Conservation (phyloP, 2,329 filamentous ascomycete species). For the Aspergillus pseudoterreus region DNA sequence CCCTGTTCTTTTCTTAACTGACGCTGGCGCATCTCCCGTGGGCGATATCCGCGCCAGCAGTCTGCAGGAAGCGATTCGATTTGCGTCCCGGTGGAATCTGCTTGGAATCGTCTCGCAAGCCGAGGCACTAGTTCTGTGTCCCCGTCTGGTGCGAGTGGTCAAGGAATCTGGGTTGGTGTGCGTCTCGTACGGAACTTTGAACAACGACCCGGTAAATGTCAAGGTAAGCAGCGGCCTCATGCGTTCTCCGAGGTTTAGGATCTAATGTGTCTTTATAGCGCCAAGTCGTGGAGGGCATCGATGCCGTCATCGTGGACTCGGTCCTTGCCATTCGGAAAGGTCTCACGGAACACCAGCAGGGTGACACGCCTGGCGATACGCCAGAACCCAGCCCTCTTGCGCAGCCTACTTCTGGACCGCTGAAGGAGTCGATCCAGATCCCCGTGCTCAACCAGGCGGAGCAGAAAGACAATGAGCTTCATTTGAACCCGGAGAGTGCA, state of each 20-base stretch:
- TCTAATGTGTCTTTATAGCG: slow-evolving; percentile 47
- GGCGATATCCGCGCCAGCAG: slow-evolving; percentile 88
- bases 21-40: slow-evolving; percentile 75
- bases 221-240: slow-evolving; percentile 57
- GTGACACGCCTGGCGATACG: slow-evolving; percentile 19
- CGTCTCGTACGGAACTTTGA: slow-evolving; percentile 86
- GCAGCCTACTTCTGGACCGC: slow-evolving; percentile 14
- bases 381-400: slow-evolving; percentile 23
- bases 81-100: slow-evolving; percentile 91
- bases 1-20: slow-evolving; percentile 89
- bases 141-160: slow-evolving; percentile 82
- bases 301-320: slow-evolving; percentile 95
- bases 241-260: neutral
- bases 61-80: slow-evolving; percentile 91
- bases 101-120: slow-evolving; percentile 88
- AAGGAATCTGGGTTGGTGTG: slow-evolving; percentile 93
- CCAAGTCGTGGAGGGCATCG: slow-evolving; percentile 93
- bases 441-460: slow-evolving; percentile 26
- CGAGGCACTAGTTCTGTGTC: slow-evolving; percentile 83
- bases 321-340: slow-evolving; percentile 91
- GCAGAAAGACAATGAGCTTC: slow-evolving; percentile 16
- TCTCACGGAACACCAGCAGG: slow-evolving; percentile 54
- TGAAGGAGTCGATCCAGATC: slow-evolving; percentile 21
- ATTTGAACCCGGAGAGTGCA: slow-evolving; percentile 14
- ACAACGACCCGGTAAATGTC: slow-evolving; percentile 83